Evolutionary conservation across 1,139 yeast genomes (phyloP).

Genomic region (Sugiyamaella pinicola): DNA sequence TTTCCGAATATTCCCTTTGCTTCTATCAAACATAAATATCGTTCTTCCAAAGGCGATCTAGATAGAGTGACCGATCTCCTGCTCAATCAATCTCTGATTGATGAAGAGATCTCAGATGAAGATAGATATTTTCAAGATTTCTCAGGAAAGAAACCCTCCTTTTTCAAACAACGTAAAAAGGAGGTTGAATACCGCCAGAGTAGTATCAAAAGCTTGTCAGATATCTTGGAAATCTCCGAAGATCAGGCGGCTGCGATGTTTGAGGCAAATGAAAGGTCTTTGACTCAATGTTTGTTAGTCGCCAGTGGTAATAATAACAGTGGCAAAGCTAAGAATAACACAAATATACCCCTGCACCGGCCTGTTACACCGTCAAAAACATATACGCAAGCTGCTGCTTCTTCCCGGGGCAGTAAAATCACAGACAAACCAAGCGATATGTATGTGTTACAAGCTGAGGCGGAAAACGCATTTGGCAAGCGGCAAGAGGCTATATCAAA

Average conservation of each 20-base stretch:
- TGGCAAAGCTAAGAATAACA: background rate
- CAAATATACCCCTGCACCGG: background rate
- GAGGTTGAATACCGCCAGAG: conserved; percentile 5
- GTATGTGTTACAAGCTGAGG: background rate
- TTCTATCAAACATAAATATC: conserved; percentile 26
- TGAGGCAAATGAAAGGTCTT: conserved; percentile 18
- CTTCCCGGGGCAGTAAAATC: background rate
- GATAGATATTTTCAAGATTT: conserved; percentile 13
- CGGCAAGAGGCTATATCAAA: conserved; percentile 16
- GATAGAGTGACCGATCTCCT: conserved; percentile 34
- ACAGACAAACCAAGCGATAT: background rate
- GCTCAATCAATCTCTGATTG: conserved; percentile 30
- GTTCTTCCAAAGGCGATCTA: conserved; percentile 28
- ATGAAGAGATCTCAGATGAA: conserved; percentile 25
- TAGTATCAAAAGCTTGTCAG: conserved; percentile 5
- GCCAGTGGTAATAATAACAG: background rate
- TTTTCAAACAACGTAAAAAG: conserved; percentile 4
- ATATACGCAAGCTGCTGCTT: background rate
- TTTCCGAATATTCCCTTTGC: conserved; percentile 33
- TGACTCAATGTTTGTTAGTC: conserved; percentile 16
- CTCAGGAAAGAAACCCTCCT: background rate
- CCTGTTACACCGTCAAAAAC: background rate
- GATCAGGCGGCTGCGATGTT: conserved; percentile 18
- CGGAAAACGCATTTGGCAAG: conserved; percentile 1
- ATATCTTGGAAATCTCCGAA: conserved; percentile 13